Percentiles rank a stretch among this genome's conserved stretches.
These are phyloP conservation scores for Hylodesmum podocarpum DNA, from an alignment of 306 rosid species.

Conservation along the genomic window DNA sequence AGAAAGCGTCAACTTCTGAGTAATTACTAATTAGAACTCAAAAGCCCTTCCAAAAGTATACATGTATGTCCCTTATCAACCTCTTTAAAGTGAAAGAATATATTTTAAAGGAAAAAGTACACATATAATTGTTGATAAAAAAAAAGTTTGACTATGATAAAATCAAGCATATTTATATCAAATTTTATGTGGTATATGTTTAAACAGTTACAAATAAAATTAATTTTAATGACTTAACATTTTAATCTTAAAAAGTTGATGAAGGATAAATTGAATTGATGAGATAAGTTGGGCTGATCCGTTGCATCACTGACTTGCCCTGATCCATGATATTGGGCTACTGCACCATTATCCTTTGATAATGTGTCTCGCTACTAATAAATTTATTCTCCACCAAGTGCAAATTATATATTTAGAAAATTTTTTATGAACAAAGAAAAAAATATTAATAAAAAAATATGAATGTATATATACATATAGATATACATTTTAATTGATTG, in stretches of 20 bases:
- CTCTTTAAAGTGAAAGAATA: neutral
- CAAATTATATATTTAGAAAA: too few species aligned
- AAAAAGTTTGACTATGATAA: neutral
- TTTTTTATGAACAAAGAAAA: too few species aligned
- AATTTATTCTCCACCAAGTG: neutral
- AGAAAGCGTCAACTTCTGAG: neutral
- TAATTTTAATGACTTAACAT: too few species aligned
- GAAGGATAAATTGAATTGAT: too few species aligned
- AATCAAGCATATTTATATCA: neutral
- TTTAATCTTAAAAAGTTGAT: too few species aligned
- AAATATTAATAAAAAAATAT: too few species aligned
- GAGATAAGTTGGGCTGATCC: neutral
- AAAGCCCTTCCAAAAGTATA: too few species aligned
- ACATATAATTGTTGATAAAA: neutral
- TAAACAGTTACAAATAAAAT: neutral
- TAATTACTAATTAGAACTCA: too few species aligned
- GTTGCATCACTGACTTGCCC: neutral
- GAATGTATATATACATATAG: too few species aligned
- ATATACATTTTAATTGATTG: too few species aligned
- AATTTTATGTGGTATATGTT: neutral
- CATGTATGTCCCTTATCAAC: too few species aligned
- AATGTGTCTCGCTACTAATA: neutral
- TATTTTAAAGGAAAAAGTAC: neutral
- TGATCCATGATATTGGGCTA: constrained; percentile 4
- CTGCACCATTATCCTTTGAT: neutral